Base-by-base conservation (phyloP, 2,329 filamentous ascomycete species). In the Cercospora zeina region DNA sequence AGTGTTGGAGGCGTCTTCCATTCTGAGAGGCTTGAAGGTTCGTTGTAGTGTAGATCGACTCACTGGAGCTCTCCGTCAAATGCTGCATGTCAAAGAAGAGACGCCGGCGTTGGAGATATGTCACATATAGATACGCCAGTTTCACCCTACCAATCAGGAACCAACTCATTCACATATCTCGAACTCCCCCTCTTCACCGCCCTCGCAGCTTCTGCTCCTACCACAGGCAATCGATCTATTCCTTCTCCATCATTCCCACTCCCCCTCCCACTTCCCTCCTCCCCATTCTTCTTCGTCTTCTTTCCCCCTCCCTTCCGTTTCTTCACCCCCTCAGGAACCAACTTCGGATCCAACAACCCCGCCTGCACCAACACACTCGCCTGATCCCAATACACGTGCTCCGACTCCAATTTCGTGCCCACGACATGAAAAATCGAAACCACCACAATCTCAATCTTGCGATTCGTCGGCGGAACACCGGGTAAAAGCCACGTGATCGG, bases 381-480 rank as follows among this genome's bases (percentile, higher is more conserved):
- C 67, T 87, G 85, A 67, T 87, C 85, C 84, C 84, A 87, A 69
- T 87, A 86, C 3, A 85, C 73, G 56, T 85, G 79, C 70, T 87
- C 85, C 16, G 80, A 81, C 72, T 80, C 83, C 11, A 86, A 71
- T 65, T 80, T 82, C 0, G 80, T 82, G 0, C 77, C 83, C 13
- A 82, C 74, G 58, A 87, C 75, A 31, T 79, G 80, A 1, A 86
- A 83, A 8, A 87, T 81, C 57, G 78, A 82, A 1, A 87, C 81
- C 1, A 87, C 72, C 0, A 83, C 79, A 8, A 75, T 68, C 68
- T 87, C 83, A 1, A 87, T 83, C 45, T 79, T 78, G 58, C 82
- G 80, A 62, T 82, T 79, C 0, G 85, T 87, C 0, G 85, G 78
- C 10, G 81, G 77, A 0, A 87, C 77, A 1, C 81, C 82, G 0